Base-by-base conservation (phyloP, 306 rosid genomes). In the Carpinus fangiana region DNA sequence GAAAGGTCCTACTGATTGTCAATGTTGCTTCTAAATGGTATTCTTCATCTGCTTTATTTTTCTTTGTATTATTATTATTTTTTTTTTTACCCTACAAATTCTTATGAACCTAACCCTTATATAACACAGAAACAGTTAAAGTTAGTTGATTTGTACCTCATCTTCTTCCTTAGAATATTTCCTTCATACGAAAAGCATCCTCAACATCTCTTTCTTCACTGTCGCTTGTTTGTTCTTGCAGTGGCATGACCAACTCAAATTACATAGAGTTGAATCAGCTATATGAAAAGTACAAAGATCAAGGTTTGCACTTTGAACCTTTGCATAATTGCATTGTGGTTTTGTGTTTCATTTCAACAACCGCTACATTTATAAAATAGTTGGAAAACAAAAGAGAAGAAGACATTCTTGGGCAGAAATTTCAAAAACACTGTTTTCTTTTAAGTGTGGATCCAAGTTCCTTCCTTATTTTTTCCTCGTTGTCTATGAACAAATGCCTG, bases 1-100 rank as follows among this genome's bases (percentile, higher is more conserved):
- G 97, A 21, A 92, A 92, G 81, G 93, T 94, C 68, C 76, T 94
- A 0, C 87, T 92, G 51, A 83, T 94, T 68, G 83, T 90, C 79
- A 94, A 94, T 78, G 98, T 94, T 94, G 98, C 98, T 80, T 94
- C 97, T 82, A 86, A 92, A 87, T 94, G 98, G 98, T 92, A 82
- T 20, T 13, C 60, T 38, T 68, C 16, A n/a, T 72, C 20, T 21
- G 59, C 70, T 76, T 59, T 56, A 38, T 38, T 38, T 38, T 41
- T 56, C 31, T 41, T 12, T 65, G 34, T 31, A 31, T 31, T 47
- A 43, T 6, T 41, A 5, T 41, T 41, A 6, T 0, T 41, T 41
- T 41, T 41, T 41, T 41, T 41, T 41, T 41, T 0, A 8, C 48
- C 47, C 72, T 64, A 5, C 36, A 50, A 53, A 36, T 21, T 69